Evolutionary conservation across 805 yeast species (phyloP), one percentile per base, ranked within the genome.

Genomic region (Kuraishia hungarica): DNA sequence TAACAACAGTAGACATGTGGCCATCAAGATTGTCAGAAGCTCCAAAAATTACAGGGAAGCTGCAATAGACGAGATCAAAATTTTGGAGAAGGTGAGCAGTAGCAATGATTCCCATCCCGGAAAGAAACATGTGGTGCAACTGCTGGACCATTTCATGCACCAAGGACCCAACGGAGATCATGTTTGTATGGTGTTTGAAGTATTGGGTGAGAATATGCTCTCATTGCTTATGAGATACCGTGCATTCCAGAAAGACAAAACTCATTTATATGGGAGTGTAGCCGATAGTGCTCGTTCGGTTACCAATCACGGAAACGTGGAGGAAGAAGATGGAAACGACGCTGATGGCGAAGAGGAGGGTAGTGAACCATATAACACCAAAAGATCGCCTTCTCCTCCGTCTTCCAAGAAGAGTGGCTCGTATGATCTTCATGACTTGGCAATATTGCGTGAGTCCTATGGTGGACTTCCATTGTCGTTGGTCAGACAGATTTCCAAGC

Each of bases 151-250:
- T 61, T 83, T 83, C 62, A 68, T 72, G 21, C 81, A 82, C 57
- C 56, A 59, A 2, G 89, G 89, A 2, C 87, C 87, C 8, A 77
- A 83, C 62, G 89, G 89, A 0, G 74, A 70, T 24, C 89, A 83
- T 62, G 76, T 83, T 28, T 81, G 86, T 64, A 82, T 83, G 85
- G 85, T 81, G 2, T 81, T 83, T 57, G 88, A 83, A 67, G 80
- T 83, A 1, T 66, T 83, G 48, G 88, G 87, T 20, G 87, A 83
- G 60, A 83, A 78, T 61, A 68, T 83, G 62, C 66, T 81, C 53
- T 79, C 77, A 54, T 67, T 83, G 54, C 67, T 81, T 52, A 69
- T 77, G 48, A 72, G 82, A 47, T 82, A 76, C 64, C 78, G 73
- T 55, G 68, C 67, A 50, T 72, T 70, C 56, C 69, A 68, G 59